Evolutionary conservation across 2,329 filamentous ascomycete genomes (phyloP).

Genomic region (Xylariaceae sp.): DNA sequence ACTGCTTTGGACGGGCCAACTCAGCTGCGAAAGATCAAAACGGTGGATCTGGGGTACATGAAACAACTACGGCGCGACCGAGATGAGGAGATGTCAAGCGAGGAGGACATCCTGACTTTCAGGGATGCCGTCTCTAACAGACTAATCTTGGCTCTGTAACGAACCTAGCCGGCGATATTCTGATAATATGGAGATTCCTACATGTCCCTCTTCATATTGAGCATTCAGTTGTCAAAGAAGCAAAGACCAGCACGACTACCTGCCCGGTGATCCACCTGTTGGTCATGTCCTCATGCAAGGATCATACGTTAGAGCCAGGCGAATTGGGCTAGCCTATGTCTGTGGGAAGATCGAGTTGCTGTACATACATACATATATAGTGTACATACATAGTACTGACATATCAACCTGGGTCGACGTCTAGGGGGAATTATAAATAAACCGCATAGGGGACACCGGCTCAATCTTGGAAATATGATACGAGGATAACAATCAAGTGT

Average conservation of each 20-base stretch:
- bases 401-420: too few species aligned
- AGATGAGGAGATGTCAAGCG: slow-evolving; percentile 16
- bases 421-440: background rate
- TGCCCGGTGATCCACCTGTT: background rate
- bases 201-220: background rate
- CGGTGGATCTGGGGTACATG: slow-evolving; percentile 28
- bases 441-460: background rate
- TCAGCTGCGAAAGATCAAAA: slow-evolving; percentile 19
- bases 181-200: background rate
- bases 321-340: background rate
- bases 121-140: background rate
- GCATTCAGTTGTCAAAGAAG: background rate
- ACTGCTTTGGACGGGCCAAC: slow-evolving; percentile 17
- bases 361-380: background rate
- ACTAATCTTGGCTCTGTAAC: background rate
- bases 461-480: background rate
- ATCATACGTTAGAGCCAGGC: background rate
- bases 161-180: too few species aligned
- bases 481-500: background rate
- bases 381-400: background rate
- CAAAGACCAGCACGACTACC: background rate
- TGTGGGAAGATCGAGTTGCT: background rate
- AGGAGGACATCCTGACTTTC: background rate
- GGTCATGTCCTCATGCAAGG: background rate
- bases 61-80: slow-evolving; percentile 21